A percentile compares a stretch with the other conserved stretches of the same genome.
Evolutionary conservation across 139 green algal species (phyloP).

Genomic region (Chloropicon primus): DNA sequence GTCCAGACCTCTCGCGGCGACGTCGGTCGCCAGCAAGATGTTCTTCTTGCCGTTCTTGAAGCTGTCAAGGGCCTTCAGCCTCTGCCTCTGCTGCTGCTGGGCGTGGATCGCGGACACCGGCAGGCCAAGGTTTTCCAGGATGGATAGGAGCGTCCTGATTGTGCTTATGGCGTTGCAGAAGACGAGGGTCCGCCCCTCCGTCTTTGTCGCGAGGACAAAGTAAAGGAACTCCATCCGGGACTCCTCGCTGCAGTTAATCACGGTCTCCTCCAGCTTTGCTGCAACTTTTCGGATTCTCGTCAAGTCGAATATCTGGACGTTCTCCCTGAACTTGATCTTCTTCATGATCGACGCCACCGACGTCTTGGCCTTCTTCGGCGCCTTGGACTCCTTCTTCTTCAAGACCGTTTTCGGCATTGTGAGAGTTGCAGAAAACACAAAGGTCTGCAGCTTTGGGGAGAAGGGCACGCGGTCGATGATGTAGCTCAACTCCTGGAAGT

Average conservation of each 20-base stretch:
- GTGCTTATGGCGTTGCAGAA: conserved; percentile 84
- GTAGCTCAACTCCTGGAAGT: conserved; percentile 64
- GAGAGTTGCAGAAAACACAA: conserved; percentile 94
- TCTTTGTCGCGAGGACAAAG: conserved; percentile 52
- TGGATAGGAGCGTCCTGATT: conserved; percentile 52
- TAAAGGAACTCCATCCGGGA: conserved; percentile 70
- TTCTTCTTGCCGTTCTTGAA: conserved; percentile 54
- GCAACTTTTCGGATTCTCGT: conserved; percentile 40
- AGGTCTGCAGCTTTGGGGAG: conserved; percentile 47
- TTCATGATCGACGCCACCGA: conserved; percentile 41
- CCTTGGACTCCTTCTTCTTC: background rate
- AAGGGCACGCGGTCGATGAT: conserved; percentile 61
- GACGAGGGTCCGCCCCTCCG: conserved; percentile 63
- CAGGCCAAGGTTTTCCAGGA: conserved; percentile 72
- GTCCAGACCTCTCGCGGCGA: conserved; percentile 88
- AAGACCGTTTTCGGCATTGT: conserved; percentile 53
- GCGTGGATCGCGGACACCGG: conserved; percentile 35
- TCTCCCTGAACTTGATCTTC: conserved; percentile 9
- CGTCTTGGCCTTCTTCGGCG: background rate
- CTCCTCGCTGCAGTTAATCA: conserved; percentile 41
- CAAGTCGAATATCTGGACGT: conserved; percentile 57
- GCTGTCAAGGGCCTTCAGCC: conserved; percentile 80
- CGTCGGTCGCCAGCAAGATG: conserved; percentile 88
- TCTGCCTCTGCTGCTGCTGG: conserved; percentile 52
- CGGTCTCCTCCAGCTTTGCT: conserved; percentile 44